These are phyloP conservation scores for Lepidium africanum DNA, from an alignment of 345 rosid species.

Conservation along the genomic window DNA sequence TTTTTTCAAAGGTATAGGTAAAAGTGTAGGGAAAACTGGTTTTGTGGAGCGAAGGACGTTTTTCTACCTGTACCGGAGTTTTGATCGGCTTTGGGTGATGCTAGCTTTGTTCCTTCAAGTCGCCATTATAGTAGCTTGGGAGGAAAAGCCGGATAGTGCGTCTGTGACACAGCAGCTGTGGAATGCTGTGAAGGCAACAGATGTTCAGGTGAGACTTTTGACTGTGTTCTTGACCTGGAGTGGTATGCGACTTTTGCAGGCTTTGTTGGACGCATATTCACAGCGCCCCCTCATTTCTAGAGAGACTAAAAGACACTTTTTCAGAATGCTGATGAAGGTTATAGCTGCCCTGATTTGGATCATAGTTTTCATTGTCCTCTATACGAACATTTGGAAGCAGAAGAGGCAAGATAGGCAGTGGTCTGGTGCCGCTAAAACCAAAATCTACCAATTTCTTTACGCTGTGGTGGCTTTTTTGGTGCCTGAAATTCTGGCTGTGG, in stretches of 20 bases:
- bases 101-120: slow-evolving; percentile 72
- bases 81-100: slow-evolving; percentile 73
- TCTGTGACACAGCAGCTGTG: slow-evolving; percentile 36
- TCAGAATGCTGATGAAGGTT: slow-evolving; percentile 75
- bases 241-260: slow-evolving; percentile 70
- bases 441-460: slow-evolving; percentile 54
- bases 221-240: slow-evolving; percentile 84
- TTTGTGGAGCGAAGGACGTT: slow-evolving; percentile 91
- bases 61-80: slow-evolving; percentile 75
- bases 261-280: slow-evolving; percentile 62
- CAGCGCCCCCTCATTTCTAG: slow-evolving; percentile 64
- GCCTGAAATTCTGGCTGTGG: slow-evolving; percentile 80
- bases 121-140: slow-evolving; percentile 73
- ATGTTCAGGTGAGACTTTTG: slow-evolving; percentile 50
- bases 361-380: slow-evolving; percentile 51
- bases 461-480: slow-evolving; percentile 52
- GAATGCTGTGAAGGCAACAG: slow-evolving; percentile 47
- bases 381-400: slow-evolving; percentile 68
- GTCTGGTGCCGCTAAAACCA: slow-evolving; percentile 38
- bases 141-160: slow-evolving; percentile 21
- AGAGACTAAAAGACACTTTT: slow-evolving; percentile 61
- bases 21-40: slow-evolving; percentile 71
- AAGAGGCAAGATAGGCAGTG: slow-evolving; percentile 48
- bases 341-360: slow-evolving; percentile 71
- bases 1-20: slow-evolving; percentile 40